Evolutionary conservation across 805 yeast species (phyloP).

Genomic region (Starmerella gropengiesseri): DNA sequence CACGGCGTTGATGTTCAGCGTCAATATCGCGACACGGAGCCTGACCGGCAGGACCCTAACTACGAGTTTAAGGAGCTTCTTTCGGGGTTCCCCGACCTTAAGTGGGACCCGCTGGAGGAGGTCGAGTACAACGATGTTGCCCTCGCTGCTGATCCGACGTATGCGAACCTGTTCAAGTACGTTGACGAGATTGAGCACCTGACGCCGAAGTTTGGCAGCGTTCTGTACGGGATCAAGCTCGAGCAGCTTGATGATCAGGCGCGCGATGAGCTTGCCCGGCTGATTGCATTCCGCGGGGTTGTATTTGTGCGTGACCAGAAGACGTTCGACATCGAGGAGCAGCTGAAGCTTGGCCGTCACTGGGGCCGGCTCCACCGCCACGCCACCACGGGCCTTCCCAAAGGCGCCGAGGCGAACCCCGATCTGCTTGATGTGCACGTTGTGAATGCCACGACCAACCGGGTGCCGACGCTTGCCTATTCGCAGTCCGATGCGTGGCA

Average conservation of each 20-base stretch:
- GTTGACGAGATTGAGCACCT: slow-evolving; percentile 33
- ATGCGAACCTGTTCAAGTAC: slow-evolving; percentile 24
- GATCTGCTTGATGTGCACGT: slow-evolving; percentile 33
- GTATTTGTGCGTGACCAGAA: slow-evolving; percentile 42
- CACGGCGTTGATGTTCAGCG: slow-evolving; percentile 8
- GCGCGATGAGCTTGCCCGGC: slow-evolving; percentile 39
- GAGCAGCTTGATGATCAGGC: slow-evolving; percentile 35
- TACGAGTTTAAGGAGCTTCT: slow-evolving; percentile 27
- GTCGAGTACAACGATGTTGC: slow-evolving; percentile 24
- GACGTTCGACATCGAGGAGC: slow-evolving; percentile 48
- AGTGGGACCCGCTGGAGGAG: slow-evolving; percentile 26
- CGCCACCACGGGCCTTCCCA: slow-evolving; percentile 33
- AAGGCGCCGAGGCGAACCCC: slow-evolving; percentile 53
- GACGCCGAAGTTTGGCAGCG: slow-evolving; percentile 64
- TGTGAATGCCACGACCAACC: slow-evolving; percentile 24
- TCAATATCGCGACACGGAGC: slow-evolving; percentile 1
- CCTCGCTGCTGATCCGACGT: slow-evolving; percentile 26
- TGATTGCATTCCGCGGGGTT: slow-evolving; percentile 39
- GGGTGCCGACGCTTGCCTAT: slow-evolving; percentile 25
- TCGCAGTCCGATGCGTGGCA: slow-evolving; percentile 42
- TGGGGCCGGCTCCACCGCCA: slow-evolving; percentile 51
- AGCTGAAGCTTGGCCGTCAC: slow-evolving; percentile 53
- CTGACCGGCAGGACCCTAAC: slow-evolving; percentile 8
- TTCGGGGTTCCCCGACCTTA: slow-evolving; percentile 29
- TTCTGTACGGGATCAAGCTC: slow-evolving; percentile 41